Evolutionary conservation across 108 stramenopile species (phyloP).

Genomic region (Poteriospumella lacustris): DNA sequence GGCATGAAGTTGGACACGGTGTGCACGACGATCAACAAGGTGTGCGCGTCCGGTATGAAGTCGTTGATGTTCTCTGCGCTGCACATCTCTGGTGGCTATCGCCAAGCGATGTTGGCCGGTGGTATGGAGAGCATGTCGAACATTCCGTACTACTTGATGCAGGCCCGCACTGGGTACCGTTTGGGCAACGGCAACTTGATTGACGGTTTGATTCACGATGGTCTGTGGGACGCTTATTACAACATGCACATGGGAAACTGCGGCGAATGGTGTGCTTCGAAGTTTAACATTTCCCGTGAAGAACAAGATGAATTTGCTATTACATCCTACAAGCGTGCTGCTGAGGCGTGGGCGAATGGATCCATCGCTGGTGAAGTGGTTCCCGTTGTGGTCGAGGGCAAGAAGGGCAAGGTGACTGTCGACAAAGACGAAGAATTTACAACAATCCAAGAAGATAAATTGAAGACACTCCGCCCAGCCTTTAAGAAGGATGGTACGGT

Average conservation of each 20-base stretch:
- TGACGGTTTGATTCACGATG: constrained; percentile 84
- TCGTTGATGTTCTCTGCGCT: constrained; percentile 38
- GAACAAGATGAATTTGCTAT: constrained; percentile 85
- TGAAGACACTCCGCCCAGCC: constrained; percentile 67
- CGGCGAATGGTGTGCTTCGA: constrained; percentile 77
- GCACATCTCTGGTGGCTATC: neutral
- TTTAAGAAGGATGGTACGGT: constrained; percentile 85
- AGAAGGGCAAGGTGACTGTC: constrained; percentile 56
- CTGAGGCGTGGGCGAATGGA: constrained; percentile 61
- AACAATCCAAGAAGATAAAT: constrained; percentile 64
- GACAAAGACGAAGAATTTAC: constrained; percentile 74
- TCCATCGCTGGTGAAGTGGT: constrained; percentile 69
- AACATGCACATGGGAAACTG: constrained; percentile 95
- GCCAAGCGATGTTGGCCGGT: constrained; percentile 32
- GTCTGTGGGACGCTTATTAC: constrained; percentile 89
- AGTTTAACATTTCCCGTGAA: constrained; percentile 65
- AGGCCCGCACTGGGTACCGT: constrained; percentile 56
- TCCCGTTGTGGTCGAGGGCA: constrained; percentile 50
- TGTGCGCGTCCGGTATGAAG: constrained; percentile 94
- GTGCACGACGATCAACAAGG: constrained; percentile 81
- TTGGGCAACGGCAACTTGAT: constrained; percentile 58
- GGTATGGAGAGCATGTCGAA: constrained; percentile 96
- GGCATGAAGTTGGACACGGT: constrained; percentile 41
- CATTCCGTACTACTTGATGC: constrained; percentile 79
- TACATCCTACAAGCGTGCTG: constrained; percentile 71